phyloP scores from a whole-genome alignment of 1,139 yeast genomes.

The Lodderomyces theae region DNA sequence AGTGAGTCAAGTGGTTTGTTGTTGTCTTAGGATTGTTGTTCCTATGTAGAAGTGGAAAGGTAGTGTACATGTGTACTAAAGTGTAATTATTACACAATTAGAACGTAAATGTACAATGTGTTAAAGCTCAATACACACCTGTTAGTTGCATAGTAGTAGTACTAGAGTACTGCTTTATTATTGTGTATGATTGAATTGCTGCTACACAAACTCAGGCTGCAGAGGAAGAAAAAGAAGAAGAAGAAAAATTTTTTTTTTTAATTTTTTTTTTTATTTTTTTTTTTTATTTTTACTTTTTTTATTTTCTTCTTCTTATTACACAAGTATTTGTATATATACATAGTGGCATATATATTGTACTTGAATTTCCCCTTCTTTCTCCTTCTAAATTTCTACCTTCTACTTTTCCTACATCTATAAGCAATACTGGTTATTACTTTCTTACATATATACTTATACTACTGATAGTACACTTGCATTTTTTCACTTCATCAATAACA shows the following conservation, averaged over 20 bases:
- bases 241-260: background rate
- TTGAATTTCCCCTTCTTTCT: background rate
- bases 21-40: too few species aligned
- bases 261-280: background rate
- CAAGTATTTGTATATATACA: background rate
- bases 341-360: background rate
- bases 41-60: too few species aligned
- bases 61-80: background rate
- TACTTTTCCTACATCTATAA: background rate
- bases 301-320: background rate
- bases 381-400: background rate
- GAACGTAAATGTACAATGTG: background rate
- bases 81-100: background rate
- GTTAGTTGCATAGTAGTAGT: background rate
- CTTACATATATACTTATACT: background rate
- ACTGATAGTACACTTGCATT: too few species aligned
- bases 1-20: too few species aligned
- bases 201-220: background rate
- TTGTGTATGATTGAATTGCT: background rate
- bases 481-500: too few species aligned
- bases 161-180: background rate
- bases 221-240: background rate
- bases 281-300: background rate
- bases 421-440: constrained; percentile 1
- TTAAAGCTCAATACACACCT: background rate